Percentiles rank a stretch among this genome's conserved stretches.
These are phyloP conservation scores for Dichotomocladium elegans DNA, from an alignment of 371 early-diverging fungal species.

Conservation along the genomic window DNA sequence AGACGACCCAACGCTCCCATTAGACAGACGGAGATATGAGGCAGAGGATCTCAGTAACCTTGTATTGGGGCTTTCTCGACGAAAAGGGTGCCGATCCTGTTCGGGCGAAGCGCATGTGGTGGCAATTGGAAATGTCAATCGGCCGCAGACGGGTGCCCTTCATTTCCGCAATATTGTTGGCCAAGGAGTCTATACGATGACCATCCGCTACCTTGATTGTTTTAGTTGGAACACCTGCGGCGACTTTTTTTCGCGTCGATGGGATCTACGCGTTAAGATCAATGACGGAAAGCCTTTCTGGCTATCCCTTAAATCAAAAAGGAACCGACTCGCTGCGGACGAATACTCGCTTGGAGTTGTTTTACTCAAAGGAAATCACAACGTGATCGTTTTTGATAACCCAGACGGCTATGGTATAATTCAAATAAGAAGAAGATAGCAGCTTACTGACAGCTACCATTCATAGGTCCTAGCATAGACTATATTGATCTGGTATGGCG, in stretches of 20 bases:
- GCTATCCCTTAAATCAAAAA: constrained; percentile 4
- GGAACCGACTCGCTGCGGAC: background rate
- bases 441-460: no score
- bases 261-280: constrained; percentile 7
- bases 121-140: constrained; percentile 18
- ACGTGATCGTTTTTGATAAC: constrained; percentile 9
- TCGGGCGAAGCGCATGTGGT: constrained; percentile 9
- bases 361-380: background rate
- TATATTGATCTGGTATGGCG: background rate
- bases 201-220: constrained; percentile 9
- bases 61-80: constrained; percentile 11
- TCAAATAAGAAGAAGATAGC: background rate
- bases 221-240: constrained; percentile 17
- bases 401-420: constrained; percentile 6
- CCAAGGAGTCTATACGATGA: constrained; percentile 1
- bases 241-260: constrained; percentile 12
- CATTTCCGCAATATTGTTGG: constrained; percentile 7
- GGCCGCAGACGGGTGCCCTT: constrained; percentile 7
- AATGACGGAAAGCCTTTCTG: constrained; percentile 2
- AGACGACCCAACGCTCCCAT: background rate
- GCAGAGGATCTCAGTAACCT: constrained; percentile 9
- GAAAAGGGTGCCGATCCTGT: constrained; percentile 7
- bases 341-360: constrained; percentile 6
- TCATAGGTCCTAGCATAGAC: constrained; percentile 3
- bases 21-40: constrained; percentile 1